Percentiles rank a stretch among this genome's conserved stretches.
Evolutionary conservation across 345 rosid species (phyloP).

Genomic region (Rhodamnia rubescens): DNA sequence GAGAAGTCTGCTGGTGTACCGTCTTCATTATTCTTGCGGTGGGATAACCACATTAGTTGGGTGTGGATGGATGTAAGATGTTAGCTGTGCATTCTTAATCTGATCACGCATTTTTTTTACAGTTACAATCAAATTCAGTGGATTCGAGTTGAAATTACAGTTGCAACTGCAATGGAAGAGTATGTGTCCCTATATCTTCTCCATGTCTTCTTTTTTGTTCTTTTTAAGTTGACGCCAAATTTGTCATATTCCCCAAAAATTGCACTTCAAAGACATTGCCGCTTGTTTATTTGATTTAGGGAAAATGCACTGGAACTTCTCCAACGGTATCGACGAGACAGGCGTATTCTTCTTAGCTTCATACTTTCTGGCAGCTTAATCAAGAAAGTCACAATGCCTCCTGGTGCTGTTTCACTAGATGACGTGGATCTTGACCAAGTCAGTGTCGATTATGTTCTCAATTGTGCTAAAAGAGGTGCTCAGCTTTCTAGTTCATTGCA

Average conservation of each 20-base stretch:
- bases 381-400: slow-evolving; percentile 95
- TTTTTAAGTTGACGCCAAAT: not conserved
- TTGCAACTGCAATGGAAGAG: slow-evolving; percentile 22
- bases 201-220: not conserved
- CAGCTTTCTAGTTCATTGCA: not conserved
- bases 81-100: not conserved
- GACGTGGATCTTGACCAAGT: slow-evolving; percentile 99
- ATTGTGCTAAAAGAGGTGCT: slow-evolving; percentile 80
- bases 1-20: not conserved
- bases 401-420: slow-evolving; percentile 91
- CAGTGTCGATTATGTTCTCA: slow-evolving; percentile 86
- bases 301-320: slow-evolving; percentile 65
- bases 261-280: not conserved
- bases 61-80: not conserved
- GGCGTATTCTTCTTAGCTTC: slow-evolving; percentile 72
- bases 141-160: not conserved
- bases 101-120: not conserved
- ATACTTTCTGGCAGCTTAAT: slow-evolving; percentile 76
- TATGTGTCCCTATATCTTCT: slow-evolving; percentile 2
- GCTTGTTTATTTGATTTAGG: slow-evolving; percentile 20
- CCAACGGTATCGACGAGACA: slow-evolving; percentile 84
- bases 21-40: not conserved
- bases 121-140: not conserved
- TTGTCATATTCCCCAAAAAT: not conserved
- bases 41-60: not conserved